Evolutionary conservation across 305 asterid species (phyloP).

Genomic region (Striga hermonthica): DNA sequence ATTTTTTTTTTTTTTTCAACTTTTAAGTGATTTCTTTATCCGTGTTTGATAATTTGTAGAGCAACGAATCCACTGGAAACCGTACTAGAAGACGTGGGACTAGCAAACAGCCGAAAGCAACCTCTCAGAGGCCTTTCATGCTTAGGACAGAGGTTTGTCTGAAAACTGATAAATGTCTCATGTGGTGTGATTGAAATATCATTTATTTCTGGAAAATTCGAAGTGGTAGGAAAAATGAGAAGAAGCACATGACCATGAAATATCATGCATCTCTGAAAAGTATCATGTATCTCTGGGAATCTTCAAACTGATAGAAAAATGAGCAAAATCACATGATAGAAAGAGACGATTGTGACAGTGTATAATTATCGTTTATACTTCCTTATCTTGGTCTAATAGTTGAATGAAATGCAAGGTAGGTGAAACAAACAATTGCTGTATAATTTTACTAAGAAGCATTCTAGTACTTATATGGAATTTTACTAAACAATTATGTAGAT

Average conservation of each 20-base stretch:
- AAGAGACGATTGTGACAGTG: conserved; percentile 2
- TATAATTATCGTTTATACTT: background rate
- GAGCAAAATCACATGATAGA: conserved; percentile 16
- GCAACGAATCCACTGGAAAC: conserved; percentile 59
- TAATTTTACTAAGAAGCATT: background rate
- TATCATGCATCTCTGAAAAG: too few species aligned
- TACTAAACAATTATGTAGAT: background rate
- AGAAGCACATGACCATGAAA: too few species aligned
- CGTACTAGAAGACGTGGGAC: conserved; percentile 49
- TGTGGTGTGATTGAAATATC: conserved; percentile 7
- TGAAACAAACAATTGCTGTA: background rate
- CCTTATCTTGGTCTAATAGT: background rate
- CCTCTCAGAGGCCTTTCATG: conserved; percentile 62
- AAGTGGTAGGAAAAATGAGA: too few species aligned
- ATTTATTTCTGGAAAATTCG: conserved; percentile 8
- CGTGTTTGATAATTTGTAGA: conserved; percentile 41
- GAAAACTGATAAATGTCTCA: conserved; percentile 16
- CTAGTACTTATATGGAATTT: background rate
- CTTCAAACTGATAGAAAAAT: background rate
- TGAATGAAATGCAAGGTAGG: conserved; percentile 1
- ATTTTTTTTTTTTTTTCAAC: background rate
- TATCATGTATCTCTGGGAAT: background rate
- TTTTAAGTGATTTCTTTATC: conserved; percentile 24
- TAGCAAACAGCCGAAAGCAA: conserved; percentile 45
- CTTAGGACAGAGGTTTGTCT: conserved; percentile 64